Base-by-base conservation (phyloP, 345 rosid genomes). In the Noccaea caerulescens region DNA sequence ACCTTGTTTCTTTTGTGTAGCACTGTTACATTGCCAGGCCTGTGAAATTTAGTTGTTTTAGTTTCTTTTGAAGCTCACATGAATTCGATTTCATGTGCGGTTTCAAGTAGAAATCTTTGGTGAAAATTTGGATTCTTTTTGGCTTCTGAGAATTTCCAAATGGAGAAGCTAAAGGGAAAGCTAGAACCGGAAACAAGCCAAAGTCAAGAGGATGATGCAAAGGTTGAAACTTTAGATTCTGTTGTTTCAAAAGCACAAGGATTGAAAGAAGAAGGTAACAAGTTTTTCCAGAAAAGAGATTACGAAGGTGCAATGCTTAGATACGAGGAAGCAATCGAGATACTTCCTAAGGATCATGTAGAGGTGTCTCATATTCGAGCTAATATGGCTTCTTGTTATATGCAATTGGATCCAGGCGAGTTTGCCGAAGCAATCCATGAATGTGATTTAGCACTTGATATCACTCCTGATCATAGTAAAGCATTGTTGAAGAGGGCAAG, bases 401-500 rank as follows among this genome's bases (percentile, higher is more conserved):
- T 93, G 96, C 98, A 90, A 73, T 79, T 84, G 78, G 97, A 93
- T 51, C 77, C 84, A 10, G 72, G 66, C 25, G 92, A 93, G 80
- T 93, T 81, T 70, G 93, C 87, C 0, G 83, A 76, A 67, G 98
- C 98, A 0, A 83, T 93, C 59, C 72, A 79, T 4, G 92, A 93
- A 69, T 90, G 96, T 51, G 84, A 90, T 74, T 77, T 88, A 76
- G 93, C 98, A 3, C 81, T 93, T 8, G 84, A 63, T 76, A 84
- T 88, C 38, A 77, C 89, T 1, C 97, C 92, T 10, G 85, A 80
- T 65, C 84, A 84, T 73, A 78, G 81, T 63, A 90, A 87, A 80
- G 92, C 97, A 1, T 79, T 93, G 75, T 43, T 90, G 62, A 93
- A 93, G 80, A 84, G 97, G 76, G 92, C 97, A 1, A 85, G 96